These are phyloP conservation scores for Begonia loranthoides DNA, from an alignment of 306 rosid species.

Conservation along the genomic window DNA sequence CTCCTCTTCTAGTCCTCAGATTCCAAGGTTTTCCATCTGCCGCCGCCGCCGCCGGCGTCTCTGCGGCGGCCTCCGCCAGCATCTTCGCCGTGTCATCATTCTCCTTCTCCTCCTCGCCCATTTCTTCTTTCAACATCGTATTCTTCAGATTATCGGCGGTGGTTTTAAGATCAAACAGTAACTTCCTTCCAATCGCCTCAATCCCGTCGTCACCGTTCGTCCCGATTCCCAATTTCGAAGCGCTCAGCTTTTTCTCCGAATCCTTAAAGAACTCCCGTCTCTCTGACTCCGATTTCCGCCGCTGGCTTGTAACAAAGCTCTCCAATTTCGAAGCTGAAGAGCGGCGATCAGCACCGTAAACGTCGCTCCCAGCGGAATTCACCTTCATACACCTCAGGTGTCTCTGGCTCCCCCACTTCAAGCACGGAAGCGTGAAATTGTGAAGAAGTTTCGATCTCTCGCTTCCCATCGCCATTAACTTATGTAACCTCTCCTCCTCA, in stretches of 20 bases:
- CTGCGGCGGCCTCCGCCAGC: constrained; percentile 8
- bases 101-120: constrained; percentile 12
- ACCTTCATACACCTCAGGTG: constrained; percentile 52
- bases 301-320: constrained; percentile 14
- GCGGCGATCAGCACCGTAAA: constrained; percentile 29
- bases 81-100: not conserved
- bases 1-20: constrained; percentile 58
- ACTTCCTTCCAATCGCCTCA: constrained; percentile 73
- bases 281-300: constrained; percentile 22
- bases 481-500: constrained; percentile 7
- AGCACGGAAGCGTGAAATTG: constrained; percentile 65
- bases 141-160: constrained; percentile 62
- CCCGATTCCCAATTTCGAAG: constrained; percentile 22
- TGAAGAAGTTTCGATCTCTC: constrained; percentile 67
- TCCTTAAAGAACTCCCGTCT: constrained; percentile 16
- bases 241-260: constrained; percentile 15
- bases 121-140: constrained; percentile 46
- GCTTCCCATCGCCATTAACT: constrained; percentile 44
- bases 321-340: constrained; percentile 21
- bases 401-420: constrained; percentile 82
- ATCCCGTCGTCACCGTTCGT: constrained; percentile 43
- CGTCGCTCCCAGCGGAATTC: constrained; percentile 6
- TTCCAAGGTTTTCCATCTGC: constrained; percentile 54
- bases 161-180: constrained; percentile 68
- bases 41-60: constrained; percentile 5